Evolutionary conservation across 345 rosid species (phyloP), one percentile per base, ranked within the genome.

Genomic region (Populus tremula): DNA sequence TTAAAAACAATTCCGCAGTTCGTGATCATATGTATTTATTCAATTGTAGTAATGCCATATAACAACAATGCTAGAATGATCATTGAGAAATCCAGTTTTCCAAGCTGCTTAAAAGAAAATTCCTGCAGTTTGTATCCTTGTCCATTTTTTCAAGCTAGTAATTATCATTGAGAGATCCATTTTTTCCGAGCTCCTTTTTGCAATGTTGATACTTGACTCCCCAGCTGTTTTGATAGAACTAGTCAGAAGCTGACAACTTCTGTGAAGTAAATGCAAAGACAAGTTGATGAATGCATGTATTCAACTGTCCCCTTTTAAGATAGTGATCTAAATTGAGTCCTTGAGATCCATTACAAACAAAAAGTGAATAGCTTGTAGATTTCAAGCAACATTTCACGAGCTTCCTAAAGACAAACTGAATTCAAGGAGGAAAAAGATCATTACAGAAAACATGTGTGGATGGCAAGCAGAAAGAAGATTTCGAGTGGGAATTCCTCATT

Each of bases 131-230:
- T 59, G 29, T 59, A 3, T 59, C 23, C 64, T 59, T 9, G 3
- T 1, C 5, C 5, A 3, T 47, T 75, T 79, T 8, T 81, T 64
- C 70, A n/a, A 67, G 75, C 53, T 3, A 29, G 16, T 38, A 33
- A 72, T 73, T 25, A 45, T 81, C 43, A 70, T 71, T 50, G 64
- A 59, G 25, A 17, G 74, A 61, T 14, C 59, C 68, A 78, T 56
- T 76, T 69, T 27, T 73, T 18, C 56, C 62, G 1, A 59, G 64
- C 64, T 3, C 29, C 6, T 13, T 59, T 59, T n/a, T 3, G 64
- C 64, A 8, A 59, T n/a, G 29, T 9, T 59, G 12, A 47, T 47
- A 4, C 18, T 47, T 14, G 50, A 4, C 69, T 35, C 21, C 36
- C 11, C 8, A 11, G 33, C 13, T 2, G 16, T 29, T 38, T 33